Evolutionary conservation across 192 early-diverging fungal genomes (phyloP).

Genomic region (Chytriomyces confervae): DNA sequence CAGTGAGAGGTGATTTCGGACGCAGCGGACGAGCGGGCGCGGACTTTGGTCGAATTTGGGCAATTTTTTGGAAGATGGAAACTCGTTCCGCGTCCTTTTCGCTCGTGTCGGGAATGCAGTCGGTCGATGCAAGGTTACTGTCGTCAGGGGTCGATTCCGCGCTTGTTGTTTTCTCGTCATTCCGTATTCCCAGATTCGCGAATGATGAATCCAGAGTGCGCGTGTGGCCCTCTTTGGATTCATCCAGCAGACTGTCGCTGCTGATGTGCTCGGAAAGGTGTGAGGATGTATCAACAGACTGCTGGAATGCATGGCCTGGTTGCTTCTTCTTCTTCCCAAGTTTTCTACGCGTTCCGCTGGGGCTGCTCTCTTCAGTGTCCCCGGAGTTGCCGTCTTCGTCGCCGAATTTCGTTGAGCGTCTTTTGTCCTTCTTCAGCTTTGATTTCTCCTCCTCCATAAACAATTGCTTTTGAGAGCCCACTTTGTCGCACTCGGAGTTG

Average conservation of each 20-base stretch:
- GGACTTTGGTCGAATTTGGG: slow-evolving; percentile 14
- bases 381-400: slow-evolving; percentile 21
- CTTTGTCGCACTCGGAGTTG: not conserved
- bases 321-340: not conserved
- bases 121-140: too few species aligned
- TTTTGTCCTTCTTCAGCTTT: not conserved
- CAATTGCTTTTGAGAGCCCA: not conserved
- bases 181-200: too few species aligned
- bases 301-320: not conserved
- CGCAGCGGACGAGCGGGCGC: slow-evolving; percentile 4
- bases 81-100: not conserved
- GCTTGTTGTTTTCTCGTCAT: too few species aligned
- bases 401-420: slow-evolving; percentile 7
- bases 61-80: slow-evolving; percentile 10
- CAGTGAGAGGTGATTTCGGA: not conserved
- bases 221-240: too few species aligned
- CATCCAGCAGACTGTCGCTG: too few species aligned
- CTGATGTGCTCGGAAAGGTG: too few species aligned
- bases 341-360: not conserved
- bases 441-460: not conserved
- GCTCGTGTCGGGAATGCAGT: not conserved
- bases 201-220: too few species aligned
- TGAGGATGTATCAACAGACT: not conserved
- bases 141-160: too few species aligned
- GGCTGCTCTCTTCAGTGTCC: slow-evolving; percentile 19